Evolutionary conservation across 306 rosid genomes (phyloP), one percentile per base, ranked within the genome.

Genomic region (Erythrophleum fordii): DNA sequence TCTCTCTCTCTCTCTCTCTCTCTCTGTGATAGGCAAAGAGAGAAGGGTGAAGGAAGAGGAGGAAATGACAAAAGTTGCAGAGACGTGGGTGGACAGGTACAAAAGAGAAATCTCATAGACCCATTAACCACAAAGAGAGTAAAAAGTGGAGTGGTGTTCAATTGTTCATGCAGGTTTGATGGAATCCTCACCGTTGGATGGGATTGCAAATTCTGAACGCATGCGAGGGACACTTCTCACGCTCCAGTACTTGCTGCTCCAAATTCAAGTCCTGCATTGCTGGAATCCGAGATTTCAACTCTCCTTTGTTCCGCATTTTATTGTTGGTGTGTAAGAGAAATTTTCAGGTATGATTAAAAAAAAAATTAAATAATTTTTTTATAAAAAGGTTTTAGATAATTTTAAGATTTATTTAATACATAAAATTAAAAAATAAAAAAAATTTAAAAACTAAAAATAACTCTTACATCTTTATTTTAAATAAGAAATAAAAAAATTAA

Each of bases 171-270:
- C 35, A 46, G 62, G 8, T 76, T 18, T 67, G 31, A 58, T 68
- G 78, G 42, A 69, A 55, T 46, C 6, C 56, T 61, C 59, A 68
- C 86, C 89, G 82, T 85, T 55, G 45, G 86, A 82, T 82, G 70
- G 3, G 5, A 0, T 52, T 68, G 60, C 23, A 0, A 18, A 9
- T 42, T 25, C 17, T 58, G 26, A 60, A 59, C 13, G 11, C 51
- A 37, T 46, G 55, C 39, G 8, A 69, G 73, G 0, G 20, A 26
- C 65, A 12, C 37, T 26, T 59, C 34, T 31, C 34, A 31, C 34
- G 4, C 34, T 31, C 34, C 28, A 26, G 37, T 11, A 59, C 39
- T 46, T 76, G 45, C 59, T 25, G 37, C 58, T 45, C 39, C 72
- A 37, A 64, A 8, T 64, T 31, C 53, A 9, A 58, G 44, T 58